Base-by-base conservation (phyloP, 441 rosid species). In the Populus hybrid region DNA sequence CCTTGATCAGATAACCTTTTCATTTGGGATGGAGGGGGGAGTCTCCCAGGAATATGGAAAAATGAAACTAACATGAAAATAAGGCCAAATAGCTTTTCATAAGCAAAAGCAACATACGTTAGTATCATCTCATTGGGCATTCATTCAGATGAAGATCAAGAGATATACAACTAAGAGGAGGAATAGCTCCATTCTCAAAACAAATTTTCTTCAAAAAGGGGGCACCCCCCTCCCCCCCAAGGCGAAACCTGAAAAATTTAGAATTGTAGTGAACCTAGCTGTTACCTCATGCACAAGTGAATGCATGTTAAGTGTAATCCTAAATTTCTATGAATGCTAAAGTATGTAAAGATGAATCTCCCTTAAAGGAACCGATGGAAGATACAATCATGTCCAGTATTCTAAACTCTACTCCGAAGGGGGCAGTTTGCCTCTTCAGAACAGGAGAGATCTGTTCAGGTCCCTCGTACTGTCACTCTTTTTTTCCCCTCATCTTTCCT, bases 271-370 rank as follows among this genome's bases (percentile, higher is more conserved):
- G 80, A 75, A 80, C 81, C 85, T 82, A 76, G 80, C 82, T 70
- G 82, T 80, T 80, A 81, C 82, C 85, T 76, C 83, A 80, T 66
- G 79, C 83, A 81, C 80, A 71, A 82, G 81, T 36, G 77, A 82
- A 85, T 78, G 89, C 89, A 84, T 83, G 82, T 71, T 75, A 73
- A 77, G 81, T 76, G 83, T 86, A 77, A 59, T 59, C 64, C 26
- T 59, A 59, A 59, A 7, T 82, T 81, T 78, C 88, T 83, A 78
- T 81, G 74, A 59, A 76, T 82, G 79, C 85, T 82, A 3, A 71
- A 14, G 83, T 78, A 84, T 81, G 87, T 84, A 82, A 86, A 83
- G 53, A 83, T 85, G 83, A 83, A 79, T 85, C 89, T 84, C 87
- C 86, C 87, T 83, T 82, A 77, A 84, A 84, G 74, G 81, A 82